Evolutionary conservation across 2,329 filamentous ascomycete genomes (phyloP).

Genomic region (Orbilia blumenaviensis): DNA sequence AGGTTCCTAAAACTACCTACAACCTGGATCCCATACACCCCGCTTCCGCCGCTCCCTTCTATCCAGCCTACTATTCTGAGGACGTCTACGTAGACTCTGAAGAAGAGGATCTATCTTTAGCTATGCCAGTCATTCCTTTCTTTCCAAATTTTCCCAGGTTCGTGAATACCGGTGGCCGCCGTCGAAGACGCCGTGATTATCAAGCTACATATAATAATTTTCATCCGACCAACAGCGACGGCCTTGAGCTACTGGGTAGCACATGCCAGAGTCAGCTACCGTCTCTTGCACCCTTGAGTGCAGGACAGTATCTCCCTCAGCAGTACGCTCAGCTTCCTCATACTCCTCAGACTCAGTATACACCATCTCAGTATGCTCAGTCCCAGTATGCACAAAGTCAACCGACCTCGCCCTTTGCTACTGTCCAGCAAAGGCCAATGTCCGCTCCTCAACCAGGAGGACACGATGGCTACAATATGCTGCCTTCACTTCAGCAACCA

Average conservation of each 20-base stretch:
- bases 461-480: slow-evolving; percentile 25
- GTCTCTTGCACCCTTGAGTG: background rate
- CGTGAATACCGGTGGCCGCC: slow-evolving; percentile 47
- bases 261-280: slow-evolving; percentile 40
- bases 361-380: slow-evolving; percentile 30
- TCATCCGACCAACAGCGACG: slow-evolving; percentile 32
- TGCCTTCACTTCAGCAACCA: slow-evolving; percentile 32
- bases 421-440: slow-evolving; percentile 34
- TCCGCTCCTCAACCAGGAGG: slow-evolving; percentile 34
- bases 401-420: slow-evolving; percentile 24
- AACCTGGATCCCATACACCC: slow-evolving; percentile 47
- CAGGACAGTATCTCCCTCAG: slow-evolving; percentile 35
- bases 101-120: slow-evolving; percentile 27
- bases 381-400: slow-evolving; percentile 31
- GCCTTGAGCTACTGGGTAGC: slow-evolving; percentile 41
- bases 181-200: slow-evolving; percentile 48
- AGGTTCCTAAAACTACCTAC: slow-evolving; percentile 38
- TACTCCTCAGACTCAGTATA: slow-evolving; percentile 35
- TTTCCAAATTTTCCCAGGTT: slow-evolving; percentile 50
- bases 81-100: slow-evolving; percentile 3
- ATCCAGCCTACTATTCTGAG: slow-evolving; percentile 38
- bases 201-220: slow-evolving; percentile 44
- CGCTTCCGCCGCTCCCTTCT: slow-evolving; percentile 33
- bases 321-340: slow-evolving; percentile 36
- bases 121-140: slow-evolving; percentile 51